A percentile compares a stretch with the other conserved stretches of the same genome.
Evolutionary conservation across 352 stramenopile species (phyloP).

Genomic region (Peronospora farinosa): DNA sequence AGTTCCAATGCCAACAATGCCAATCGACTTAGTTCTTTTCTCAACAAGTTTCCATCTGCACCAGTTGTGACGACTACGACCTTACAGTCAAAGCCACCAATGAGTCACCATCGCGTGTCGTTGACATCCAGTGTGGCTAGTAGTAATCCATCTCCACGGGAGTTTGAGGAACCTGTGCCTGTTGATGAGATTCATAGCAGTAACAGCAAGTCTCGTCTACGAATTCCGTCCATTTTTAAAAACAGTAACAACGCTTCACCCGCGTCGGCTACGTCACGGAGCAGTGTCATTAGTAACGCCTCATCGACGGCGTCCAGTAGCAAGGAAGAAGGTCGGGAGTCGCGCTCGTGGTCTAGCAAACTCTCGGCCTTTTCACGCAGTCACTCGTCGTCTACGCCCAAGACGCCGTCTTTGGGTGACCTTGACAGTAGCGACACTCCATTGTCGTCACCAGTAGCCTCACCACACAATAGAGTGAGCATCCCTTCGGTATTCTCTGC

Average conservation of each 20-base stretch:
- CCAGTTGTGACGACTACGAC: slow-evolving; percentile 24
- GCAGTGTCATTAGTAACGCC: slow-evolving; percentile 32
- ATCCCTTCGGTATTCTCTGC: slow-evolving; percentile 35
- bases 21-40: slow-evolving; percentile 53
- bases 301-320: slow-evolving; percentile 25
- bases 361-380: slow-evolving; percentile 51
- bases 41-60: slow-evolving; percentile 54
- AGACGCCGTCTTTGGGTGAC: slow-evolving; percentile 18
- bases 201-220: slow-evolving; percentile 34
- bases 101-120: slow-evolving; percentile 19
- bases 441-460: slow-evolving; percentile 23
- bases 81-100: slow-evolving; percentile 17
- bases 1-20: slow-evolving; percentile 29
- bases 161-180: slow-evolving; percentile 25
- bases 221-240: slow-evolving; percentile 55
- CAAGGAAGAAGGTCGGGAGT: slow-evolving; percentile 25
- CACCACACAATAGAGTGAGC: slow-evolving; percentile 22
- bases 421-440: slow-evolving; percentile 19
- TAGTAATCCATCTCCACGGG: slow-evolving; percentile 23
- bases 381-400: slow-evolving; percentile 28
- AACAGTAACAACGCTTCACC: slow-evolving; percentile 11
- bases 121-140: slow-evolving; percentile 33
- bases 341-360: slow-evolving; percentile 58
- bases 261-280: slow-evolving; percentile 22
- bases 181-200: slow-evolving; percentile 17